These are phyloP conservation scores for Ilyonectria mors-panacis DNA, from an alignment of 2,329 filamentous ascomycete species.

Conservation along the genomic window DNA sequence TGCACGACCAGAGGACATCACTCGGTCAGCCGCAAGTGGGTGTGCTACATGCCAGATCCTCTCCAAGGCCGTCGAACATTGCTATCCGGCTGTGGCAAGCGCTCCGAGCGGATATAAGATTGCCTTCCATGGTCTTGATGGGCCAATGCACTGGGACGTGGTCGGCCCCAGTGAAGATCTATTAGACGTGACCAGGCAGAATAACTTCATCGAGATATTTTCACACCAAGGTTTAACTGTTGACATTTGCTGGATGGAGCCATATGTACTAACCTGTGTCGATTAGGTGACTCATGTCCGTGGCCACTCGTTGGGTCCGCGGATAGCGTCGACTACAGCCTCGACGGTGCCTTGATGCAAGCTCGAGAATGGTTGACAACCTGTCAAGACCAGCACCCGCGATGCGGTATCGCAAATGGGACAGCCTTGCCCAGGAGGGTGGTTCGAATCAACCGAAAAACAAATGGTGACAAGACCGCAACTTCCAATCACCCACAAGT, in stretches of 20 bases:
- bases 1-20: neutral
- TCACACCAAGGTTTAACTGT: neutral
- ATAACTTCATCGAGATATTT: slow-evolving; percentile 6
- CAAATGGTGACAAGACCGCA: neutral
- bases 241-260: too few species aligned
- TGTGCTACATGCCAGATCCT: slow-evolving; percentile 13
- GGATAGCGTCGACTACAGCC: neutral
- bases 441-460: neutral
- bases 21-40: neutral
- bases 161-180: slow-evolving; percentile 9
- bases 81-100: neutral
- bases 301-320: slow-evolving; percentile 20
- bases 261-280: neutral
- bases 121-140: slow-evolving; percentile 18
- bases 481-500: neutral
- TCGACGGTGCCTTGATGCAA: slow-evolving; percentile 2
- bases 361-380: neutral
- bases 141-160: slow-evolving; percentile 21
- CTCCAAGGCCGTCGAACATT: slow-evolving; percentile 2
- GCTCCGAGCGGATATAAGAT: slow-evolving; percentile 5
- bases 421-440: slow-evolving; percentile 6
- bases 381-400: neutral
- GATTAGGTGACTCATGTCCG: slow-evolving; percentile 1
- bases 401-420: neutral
- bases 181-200: neutral